phyloP scores from a whole-genome alignment of 345 rosid genomes.

The Lumnitzera racemosa region DNA sequence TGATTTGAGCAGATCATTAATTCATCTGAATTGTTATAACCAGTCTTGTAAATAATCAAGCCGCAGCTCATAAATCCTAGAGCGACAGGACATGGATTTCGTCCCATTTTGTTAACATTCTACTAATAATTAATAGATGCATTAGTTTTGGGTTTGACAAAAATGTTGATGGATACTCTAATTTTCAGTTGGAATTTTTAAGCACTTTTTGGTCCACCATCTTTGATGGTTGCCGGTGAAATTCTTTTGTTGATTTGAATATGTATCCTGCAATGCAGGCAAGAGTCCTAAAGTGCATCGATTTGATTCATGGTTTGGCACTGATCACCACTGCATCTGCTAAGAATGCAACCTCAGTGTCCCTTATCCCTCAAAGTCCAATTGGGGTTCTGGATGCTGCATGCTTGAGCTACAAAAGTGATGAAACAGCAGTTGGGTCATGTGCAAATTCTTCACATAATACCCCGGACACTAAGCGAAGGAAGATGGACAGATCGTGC shows the following conservation, averaged over 20 bases:
- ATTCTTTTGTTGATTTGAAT: not conserved
- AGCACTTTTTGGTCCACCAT: not conserved
- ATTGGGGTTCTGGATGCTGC: constrained; percentile 64
- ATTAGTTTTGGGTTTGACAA: too few relatives aligned
- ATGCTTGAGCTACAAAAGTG: constrained; percentile 62
- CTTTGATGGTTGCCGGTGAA: not conserved
- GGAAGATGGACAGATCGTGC: constrained; percentile 35
- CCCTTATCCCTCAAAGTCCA: constrained; percentile 53
- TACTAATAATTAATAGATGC: too few relatives aligned
- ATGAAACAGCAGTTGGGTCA: constrained; percentile 34
- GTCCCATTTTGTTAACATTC: not conserved
- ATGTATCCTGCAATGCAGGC: constrained; percentile 29
- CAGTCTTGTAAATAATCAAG: too few relatives aligned
- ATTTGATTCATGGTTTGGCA: constrained; percentile 26
- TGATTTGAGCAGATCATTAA: too few relatives aligned
- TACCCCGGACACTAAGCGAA: constrained; percentile 37
- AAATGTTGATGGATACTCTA: too few relatives aligned
- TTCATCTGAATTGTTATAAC: too few relatives aligned
- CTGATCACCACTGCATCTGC: constrained; percentile 16
- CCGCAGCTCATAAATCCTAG: too few relatives aligned
- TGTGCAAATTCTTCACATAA: constrained; percentile 37
- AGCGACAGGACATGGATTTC: not conserved
- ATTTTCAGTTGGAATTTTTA: not conserved
- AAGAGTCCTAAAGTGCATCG: constrained; percentile 37
- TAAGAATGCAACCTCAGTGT: constrained; percentile 16